These are phyloP conservation scores for Hansenula lynferdii DNA, from an alignment of 1,139 yeast genomes.

Conservation along the genomic window DNA sequence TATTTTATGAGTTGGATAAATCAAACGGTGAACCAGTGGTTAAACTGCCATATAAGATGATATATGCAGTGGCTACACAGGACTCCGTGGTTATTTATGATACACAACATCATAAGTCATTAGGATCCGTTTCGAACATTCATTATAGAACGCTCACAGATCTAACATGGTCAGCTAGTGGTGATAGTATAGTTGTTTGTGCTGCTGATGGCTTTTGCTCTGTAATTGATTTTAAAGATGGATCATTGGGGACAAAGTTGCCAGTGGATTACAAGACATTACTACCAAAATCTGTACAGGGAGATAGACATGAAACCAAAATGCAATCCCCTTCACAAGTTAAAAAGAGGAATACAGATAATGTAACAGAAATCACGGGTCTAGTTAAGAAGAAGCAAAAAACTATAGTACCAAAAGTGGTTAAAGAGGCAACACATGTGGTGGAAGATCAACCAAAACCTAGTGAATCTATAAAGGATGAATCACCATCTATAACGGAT, in stretches of 20 bases:
- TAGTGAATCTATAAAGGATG: background rate
- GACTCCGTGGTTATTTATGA: slow-evolving; percentile 83
- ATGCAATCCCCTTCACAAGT: slow-evolving; percentile 4
- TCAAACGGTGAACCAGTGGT: slow-evolving; percentile 30
- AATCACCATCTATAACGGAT: background rate
- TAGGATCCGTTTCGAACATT: slow-evolving; percentile 71
- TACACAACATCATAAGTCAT: slow-evolving; percentile 61
- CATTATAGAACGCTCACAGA: slow-evolving; percentile 92
- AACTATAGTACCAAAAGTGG: background rate
- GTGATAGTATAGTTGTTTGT: slow-evolving; percentile 65
- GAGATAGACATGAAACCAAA: slow-evolving; percentile 5
- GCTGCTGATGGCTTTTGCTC: slow-evolving; percentile 96
- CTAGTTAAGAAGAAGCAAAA: slow-evolving; percentile 6
- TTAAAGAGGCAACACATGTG: background rate
- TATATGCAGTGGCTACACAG: slow-evolving; percentile 92
- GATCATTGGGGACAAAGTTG: slow-evolving; percentile 45
- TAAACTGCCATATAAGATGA: slow-evolving; percentile 65
- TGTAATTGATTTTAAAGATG: slow-evolving; percentile 45
- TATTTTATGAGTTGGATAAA: slow-evolving; percentile 41
- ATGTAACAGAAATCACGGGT: slow-evolving; percentile 2
- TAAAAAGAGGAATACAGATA: slow-evolving; percentile 5
- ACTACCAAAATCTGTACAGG: slow-evolving; percentile 10
- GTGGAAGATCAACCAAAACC: background rate
- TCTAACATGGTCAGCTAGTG: slow-evolving; percentile 77
- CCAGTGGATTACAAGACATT: slow-evolving; percentile 11